Percentiles rank a stretch among this genome's conserved stretches.
Conservation (phyloP, 108 stramenopile genomes). For the Nitzschia sp. region DNA sequence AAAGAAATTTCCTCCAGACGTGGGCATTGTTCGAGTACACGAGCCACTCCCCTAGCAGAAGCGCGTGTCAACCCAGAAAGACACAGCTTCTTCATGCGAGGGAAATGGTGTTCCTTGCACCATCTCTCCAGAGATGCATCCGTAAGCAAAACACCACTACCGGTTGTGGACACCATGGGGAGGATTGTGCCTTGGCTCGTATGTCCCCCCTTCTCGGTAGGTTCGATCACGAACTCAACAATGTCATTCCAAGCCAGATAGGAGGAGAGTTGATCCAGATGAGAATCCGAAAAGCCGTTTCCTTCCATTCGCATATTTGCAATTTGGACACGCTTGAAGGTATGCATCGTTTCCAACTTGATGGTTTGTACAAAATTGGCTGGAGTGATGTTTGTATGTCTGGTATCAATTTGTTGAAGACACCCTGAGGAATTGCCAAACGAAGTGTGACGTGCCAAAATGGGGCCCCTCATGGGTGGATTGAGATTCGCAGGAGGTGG, state of each 20-base stretch:
- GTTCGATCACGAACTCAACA: neutral
- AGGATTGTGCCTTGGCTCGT: neutral
- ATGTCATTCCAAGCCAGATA: neutral
- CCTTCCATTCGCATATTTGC: constrained; percentile 1
- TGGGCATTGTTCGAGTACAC: constrained; percentile 2
- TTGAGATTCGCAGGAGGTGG: constrained; percentile 1
- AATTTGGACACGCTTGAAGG: neutral
- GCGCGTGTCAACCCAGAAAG: neutral
- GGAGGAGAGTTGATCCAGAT: constrained; percentile 8
- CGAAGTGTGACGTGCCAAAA: neutral
- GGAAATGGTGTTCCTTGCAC: neutral
- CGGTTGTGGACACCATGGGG: neutral
- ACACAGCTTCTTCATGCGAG: neutral
- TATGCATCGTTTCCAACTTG: neutral
- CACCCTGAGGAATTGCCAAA: neutral
- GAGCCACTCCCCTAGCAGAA: neutral
- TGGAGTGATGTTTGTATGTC: constrained; percentile 4
- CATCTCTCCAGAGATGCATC: neutral
- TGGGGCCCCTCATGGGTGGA: neutral
- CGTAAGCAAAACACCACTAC: neutral
- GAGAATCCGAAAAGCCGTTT: neutral
- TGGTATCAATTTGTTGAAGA: constrained; percentile 3
- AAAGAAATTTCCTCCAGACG: neutral
- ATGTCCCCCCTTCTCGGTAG: neutral
- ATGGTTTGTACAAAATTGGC: neutral